Percentiles rank a stretch among this genome's conserved stretches.
Evolutionary conservation across 768 basidiomycete species (phyloP).

Genomic region (Rhizopogon vulgaris): DNA sequence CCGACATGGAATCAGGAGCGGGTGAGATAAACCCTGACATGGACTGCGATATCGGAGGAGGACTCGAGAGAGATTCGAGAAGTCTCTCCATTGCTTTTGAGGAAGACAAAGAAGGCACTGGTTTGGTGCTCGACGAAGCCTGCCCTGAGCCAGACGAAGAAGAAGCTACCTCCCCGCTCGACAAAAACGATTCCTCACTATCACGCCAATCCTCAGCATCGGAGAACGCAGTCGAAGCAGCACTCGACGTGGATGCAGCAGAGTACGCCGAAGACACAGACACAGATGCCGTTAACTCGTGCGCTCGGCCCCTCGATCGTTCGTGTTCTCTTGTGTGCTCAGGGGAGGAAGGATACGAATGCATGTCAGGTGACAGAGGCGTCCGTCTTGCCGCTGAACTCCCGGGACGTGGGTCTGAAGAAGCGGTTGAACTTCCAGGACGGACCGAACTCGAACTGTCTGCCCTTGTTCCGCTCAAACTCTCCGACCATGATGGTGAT

Average conservation of each 20-base stretch:
- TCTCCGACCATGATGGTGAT: neutral
- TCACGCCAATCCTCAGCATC: neutral
- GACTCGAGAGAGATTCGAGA: neutral
- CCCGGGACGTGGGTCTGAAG: neutral
- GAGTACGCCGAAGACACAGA: slow-evolving; percentile 24
- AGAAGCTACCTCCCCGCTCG: neutral
- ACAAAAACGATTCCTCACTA: neutral
- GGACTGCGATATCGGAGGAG: neutral
- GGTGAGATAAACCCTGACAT: slow-evolving; percentile 11
- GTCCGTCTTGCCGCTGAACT: neutral
- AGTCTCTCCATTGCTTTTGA: neutral
- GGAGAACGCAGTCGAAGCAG: slow-evolving; percentile 13
- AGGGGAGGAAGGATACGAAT: neutral
- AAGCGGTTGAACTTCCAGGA: neutral
- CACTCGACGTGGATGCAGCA: slow-evolving; percentile 12
- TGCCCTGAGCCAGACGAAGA: neutral
- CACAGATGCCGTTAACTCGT: slow-evolving; percentile 16
- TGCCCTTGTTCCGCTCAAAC: neutral
- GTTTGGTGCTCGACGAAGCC: neutral
- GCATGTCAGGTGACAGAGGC: neutral
- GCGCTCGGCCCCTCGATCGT: slow-evolving; percentile 2
- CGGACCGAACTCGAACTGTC: neutral
- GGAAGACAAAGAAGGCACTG: neutral
- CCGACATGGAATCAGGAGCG: slow-evolving; percentile 7
- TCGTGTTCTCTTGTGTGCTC: neutral